phyloP scores from a whole-genome alignment of 306 rosid species.

The Trifolium fragiferum region DNA sequence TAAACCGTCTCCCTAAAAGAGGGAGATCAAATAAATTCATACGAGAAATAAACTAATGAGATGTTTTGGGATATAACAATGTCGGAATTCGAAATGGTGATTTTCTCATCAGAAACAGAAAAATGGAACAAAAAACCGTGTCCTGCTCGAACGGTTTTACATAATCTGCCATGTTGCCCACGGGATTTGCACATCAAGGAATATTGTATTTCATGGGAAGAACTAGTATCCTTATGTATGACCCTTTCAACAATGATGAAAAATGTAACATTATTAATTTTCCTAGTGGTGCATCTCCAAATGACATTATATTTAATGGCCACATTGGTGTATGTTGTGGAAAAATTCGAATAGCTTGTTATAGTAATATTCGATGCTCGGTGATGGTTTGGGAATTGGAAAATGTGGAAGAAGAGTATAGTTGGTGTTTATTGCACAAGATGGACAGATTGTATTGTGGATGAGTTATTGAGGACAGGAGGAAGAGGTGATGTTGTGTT shows the following conservation, averaged over 20 bases:
- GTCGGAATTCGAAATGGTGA: neutral
- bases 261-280: constrained; percentile 4
- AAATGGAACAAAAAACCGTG: neutral
- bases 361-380: neutral
- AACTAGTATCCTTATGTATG: constrained; percentile 13
- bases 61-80: constrained; percentile 21
- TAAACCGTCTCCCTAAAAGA: too few relatives aligned
- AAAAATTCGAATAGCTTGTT: constrained; percentile 4
- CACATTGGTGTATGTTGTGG: constrained; percentile 38
- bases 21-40: too few relatives aligned
- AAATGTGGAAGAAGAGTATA: neutral
- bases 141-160: constrained; percentile 26
- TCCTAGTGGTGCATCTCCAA: neutral
- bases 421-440: constrained; percentile 30
- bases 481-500: neutral
- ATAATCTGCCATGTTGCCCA: neutral
- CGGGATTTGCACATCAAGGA: constrained; percentile 5
- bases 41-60: neutral
- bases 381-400: constrained; percentile 35
- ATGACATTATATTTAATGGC: neutral
- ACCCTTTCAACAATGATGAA: constrained; percentile 22
- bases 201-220: constrained; percentile 23
- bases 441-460: neutral
- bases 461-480: neutral
- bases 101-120: constrained; percentile 31